Conservation (phyloP, 768 basidiomycete species). For the Boletus sp. region DNA sequence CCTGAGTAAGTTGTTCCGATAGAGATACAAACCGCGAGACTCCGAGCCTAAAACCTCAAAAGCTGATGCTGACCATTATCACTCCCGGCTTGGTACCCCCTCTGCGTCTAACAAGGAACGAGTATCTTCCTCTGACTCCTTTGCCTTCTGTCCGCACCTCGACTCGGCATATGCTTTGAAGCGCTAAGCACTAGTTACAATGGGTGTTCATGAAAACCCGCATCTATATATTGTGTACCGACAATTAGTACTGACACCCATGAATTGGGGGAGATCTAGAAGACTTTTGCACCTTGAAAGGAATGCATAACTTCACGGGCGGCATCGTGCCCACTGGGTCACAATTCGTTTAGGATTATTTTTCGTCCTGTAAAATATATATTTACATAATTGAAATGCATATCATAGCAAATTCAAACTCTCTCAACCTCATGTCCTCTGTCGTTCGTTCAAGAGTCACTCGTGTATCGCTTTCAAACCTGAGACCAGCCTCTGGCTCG, state of each 20-base stretch:
- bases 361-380: background rate
- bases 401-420: background rate
- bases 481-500: constrained; percentile 68
- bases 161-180: background rate
- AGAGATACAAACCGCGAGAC: background rate
- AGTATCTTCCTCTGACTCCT: too few species aligned
- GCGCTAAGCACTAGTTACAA: background rate
- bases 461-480: constrained; percentile 65
- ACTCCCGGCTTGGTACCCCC: background rate
- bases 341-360: too few species aligned
- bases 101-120: background rate
- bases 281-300: background rate
- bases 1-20: background rate
- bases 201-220: background rate
- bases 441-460: constrained; percentile 30
- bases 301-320: too few species aligned
- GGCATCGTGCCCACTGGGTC: too few species aligned
- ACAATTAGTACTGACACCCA: background rate
- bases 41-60: background rate
- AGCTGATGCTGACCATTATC: too few species aligned
- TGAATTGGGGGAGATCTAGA: background rate
- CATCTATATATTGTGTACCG: background rate
- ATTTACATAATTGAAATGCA: background rate
- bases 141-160: too few species aligned
- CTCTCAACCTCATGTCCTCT: constrained; percentile 33